phyloP scores from a whole-genome alignment of 1,284 basidiomycete genomes.

The Rhodotorula sp. region DNA sequence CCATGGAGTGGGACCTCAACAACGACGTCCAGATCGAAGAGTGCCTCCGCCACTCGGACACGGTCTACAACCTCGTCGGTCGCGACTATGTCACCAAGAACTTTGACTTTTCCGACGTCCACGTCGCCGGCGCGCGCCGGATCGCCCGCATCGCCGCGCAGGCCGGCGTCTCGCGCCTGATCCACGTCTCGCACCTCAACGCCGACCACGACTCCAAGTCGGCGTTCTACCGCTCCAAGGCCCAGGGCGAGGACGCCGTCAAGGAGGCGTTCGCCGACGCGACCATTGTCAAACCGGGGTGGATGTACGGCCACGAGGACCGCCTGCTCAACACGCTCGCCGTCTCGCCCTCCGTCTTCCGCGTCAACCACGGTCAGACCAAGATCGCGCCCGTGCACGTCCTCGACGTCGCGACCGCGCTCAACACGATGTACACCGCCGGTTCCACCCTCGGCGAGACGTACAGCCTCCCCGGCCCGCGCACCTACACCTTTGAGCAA shows the following conservation, averaged over 20 bases:
- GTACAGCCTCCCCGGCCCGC: constrained; percentile 84
- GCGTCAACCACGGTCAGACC: constrained; percentile 83
- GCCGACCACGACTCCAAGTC: constrained; percentile 77
- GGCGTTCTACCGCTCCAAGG: constrained; percentile 84
- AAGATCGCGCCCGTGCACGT: constrained; percentile 90
- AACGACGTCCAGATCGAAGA: constrained; percentile 88
- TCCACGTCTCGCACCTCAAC: constrained; percentile 96
- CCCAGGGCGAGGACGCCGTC: constrained; percentile 84
- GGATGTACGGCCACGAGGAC: constrained; percentile 93
- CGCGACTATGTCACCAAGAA: constrained; percentile 91
- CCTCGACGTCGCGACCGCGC: constrained; percentile 88
- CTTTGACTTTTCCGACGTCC: constrained; percentile 75
- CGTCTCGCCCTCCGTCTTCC: constrained; percentile 92
- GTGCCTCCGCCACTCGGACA: constrained; percentile 92
- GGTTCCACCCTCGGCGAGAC: constrained; percentile 63
- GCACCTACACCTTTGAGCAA: constrained; percentile 79
- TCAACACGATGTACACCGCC: constrained; percentile 72
- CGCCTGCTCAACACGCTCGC: constrained; percentile 90
- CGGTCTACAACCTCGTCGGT: constrained; percentile 91
- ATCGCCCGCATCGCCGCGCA: constrained; percentile 73
- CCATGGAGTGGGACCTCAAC: constrained; percentile 93
- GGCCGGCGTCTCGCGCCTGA: constrained; percentile 76
- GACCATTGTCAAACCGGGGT: constrained; percentile 82
- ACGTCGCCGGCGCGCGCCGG: constrained; percentile 68
- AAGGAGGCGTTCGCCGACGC: constrained; percentile 80